Percentiles rank a stretch among this genome's conserved stretches.
Conservation (phyloP, 495 filamentous ascomycete genomes). For the Pyrenula massariospora region DNA sequence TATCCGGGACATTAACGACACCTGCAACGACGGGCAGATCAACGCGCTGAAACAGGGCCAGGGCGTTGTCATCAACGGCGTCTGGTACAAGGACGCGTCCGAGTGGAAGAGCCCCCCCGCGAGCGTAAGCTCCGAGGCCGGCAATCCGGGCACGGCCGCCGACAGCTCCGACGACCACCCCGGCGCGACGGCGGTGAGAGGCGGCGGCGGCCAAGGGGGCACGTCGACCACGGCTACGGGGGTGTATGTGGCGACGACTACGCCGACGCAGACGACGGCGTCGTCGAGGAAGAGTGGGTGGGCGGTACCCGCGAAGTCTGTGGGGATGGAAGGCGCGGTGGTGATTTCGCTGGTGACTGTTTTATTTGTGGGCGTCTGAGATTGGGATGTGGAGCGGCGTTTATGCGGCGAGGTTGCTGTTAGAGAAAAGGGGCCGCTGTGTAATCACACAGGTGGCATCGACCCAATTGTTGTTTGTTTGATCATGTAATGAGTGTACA, state of each 20-base stretch:
- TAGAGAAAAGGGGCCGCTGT: too few species aligned
- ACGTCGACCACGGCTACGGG: conserved; percentile 15
- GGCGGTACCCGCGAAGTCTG: neutral
- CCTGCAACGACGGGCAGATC: conserved; percentile 38
- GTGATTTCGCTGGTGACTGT: neutral
- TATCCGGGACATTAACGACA: conserved; percentile 33
- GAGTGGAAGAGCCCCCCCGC: conserved; percentile 24
- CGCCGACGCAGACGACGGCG: conserved; percentile 17
- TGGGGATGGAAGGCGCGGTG: neutral
- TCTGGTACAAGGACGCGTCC: conserved; percentile 31
- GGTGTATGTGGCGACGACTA: conserved; percentile 23
- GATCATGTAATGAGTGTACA: too few species aligned
- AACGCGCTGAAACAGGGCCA: conserved; percentile 27
- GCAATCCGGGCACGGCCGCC: conserved; percentile 18
- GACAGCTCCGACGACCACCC: conserved; percentile 4
- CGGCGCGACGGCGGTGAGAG: conserved; percentile 3
- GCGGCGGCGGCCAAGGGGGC: conserved; percentile 4
- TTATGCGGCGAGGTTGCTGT: too few species aligned
- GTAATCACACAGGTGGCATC: too few species aligned
- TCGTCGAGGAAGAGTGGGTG: neutral
- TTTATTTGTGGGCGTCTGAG: neutral
- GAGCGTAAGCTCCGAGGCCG: conserved; percentile 15
- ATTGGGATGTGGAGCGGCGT: too few species aligned
- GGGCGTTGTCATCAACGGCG: conserved; percentile 27
- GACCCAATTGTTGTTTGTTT: too few species aligned